Evolutionary conservation across 176 grass and related monocot genomes (phyloP).

Genomic region (Hordeum marinum): DNA sequence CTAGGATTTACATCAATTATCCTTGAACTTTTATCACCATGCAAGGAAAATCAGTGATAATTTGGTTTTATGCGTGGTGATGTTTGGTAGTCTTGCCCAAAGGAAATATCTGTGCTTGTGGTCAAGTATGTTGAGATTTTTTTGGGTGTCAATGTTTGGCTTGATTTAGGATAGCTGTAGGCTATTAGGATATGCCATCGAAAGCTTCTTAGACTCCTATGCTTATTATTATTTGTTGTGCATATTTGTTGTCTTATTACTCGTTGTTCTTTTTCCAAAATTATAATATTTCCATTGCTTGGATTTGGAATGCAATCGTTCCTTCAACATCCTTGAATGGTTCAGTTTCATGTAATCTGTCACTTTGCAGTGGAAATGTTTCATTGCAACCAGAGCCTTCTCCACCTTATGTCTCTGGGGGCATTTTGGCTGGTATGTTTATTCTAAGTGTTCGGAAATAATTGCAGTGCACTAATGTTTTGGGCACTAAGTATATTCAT

Average conservation of each 20-base stretch:
- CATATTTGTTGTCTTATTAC: conserved; percentile 3
- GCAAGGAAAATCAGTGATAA: background rate
- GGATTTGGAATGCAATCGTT: background rate
- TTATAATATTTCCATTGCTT: background rate
- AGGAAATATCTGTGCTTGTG: background rate
- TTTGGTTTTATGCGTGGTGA: background rate
- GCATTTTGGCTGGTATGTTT: conserved; percentile 82
- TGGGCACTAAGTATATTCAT: background rate
- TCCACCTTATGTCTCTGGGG: conserved; percentile 62
- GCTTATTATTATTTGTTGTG: conserved; percentile 12
- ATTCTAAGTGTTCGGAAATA: background rate
- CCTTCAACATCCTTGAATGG: background rate
- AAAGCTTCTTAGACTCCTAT: background rate
- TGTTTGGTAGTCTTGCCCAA: background rate
- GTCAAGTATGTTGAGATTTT: conserved; percentile 6
- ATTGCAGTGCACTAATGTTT: conserved; percentile 6
- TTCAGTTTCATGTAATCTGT: background rate
- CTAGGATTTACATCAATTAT: conserved; percentile 3
- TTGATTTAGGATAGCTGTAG: conserved; percentile 1
- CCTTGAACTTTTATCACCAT: background rate
- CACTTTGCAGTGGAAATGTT: conserved; percentile 68
- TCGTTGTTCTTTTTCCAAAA: background rate
- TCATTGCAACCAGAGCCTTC: conserved; percentile 61
- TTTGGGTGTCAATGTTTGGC: background rate
- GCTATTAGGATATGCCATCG: background rate